These are phyloP conservation scores for Pseudohalonectria lignicola DNA, from an alignment of 2,329 filamentous ascomycete genomes.

Conservation along the genomic window DNA sequence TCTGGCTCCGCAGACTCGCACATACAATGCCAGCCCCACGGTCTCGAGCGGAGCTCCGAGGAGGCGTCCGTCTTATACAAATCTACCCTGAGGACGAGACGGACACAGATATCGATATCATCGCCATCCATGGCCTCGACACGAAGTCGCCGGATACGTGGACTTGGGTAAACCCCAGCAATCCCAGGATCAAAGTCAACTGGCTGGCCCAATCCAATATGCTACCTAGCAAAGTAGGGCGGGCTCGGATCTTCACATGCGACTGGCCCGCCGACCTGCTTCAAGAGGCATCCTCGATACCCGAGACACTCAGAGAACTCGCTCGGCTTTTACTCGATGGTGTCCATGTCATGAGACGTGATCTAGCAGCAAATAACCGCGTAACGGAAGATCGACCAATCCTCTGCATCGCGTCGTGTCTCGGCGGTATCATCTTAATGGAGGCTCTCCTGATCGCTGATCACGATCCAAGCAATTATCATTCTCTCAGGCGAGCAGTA, in stretches of 20 bases:
- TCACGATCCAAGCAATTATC: conserved; percentile 5
- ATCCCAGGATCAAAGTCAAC: conserved; percentile 8
- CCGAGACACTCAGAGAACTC: conserved; percentile 10
- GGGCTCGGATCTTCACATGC: conserved; percentile 16
- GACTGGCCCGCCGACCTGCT: conserved; percentile 16
- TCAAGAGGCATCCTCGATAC: conserved; percentile 5
- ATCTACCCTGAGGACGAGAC: conserved; percentile 4
- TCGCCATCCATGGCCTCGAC: conserved; percentile 15
- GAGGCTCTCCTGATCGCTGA: not conserved
- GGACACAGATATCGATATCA: conserved; percentile 9
- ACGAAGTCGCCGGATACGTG: conserved; percentile 7
- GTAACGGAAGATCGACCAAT: conserved; percentile 10
- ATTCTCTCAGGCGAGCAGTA: conserved; percentile 3
- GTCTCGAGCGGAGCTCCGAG: not conserved
- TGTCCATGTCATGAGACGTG: conserved; percentile 12
- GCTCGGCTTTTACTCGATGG: conserved; percentile 12
- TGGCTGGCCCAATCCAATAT: conserved; percentile 13
- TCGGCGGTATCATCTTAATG: conserved; percentile 15
- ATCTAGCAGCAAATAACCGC: not conserved
- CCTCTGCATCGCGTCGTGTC: conserved; percentile 21
- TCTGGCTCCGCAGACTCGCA: not conserved
- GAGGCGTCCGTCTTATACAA: conserved; percentile 2
- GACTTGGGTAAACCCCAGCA: not conserved
- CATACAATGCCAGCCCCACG: not conserved
- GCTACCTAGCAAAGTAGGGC: conserved; percentile 10